Evolutionary conservation across 768 basidiomycete species (phyloP).

Genomic region (Steccherinum ochraceum): DNA sequence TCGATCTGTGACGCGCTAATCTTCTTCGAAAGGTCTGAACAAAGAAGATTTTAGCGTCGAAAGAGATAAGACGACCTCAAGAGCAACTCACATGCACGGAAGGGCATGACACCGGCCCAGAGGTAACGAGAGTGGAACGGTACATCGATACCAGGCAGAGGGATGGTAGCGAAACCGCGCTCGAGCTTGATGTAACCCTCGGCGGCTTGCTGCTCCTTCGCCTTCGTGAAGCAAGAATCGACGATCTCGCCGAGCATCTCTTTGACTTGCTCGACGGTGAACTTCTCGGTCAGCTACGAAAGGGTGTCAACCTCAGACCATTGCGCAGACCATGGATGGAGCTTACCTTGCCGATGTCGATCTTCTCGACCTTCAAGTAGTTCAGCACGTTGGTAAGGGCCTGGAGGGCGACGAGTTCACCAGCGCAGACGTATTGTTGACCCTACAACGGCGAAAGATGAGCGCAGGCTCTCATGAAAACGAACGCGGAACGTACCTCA

Average conservation of each 20-base stretch:
- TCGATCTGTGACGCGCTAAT: constrained; percentile 88
- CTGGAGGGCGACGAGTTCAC: constrained; percentile 89
- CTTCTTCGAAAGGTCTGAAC: constrained; percentile 90
- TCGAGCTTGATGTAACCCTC: constrained; percentile 93
- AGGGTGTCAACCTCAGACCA: constrained; percentile 1
- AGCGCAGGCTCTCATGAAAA: too few relatives aligned
- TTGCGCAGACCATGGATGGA: too few relatives aligned
- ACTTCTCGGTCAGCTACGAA: constrained; percentile 75
- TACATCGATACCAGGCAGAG: constrained; percentile 94
- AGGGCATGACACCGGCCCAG: constrained; percentile 97
- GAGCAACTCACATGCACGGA: constrained; percentile 81
- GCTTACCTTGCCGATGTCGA: constrained; percentile 80
- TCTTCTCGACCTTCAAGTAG: constrained; percentile 93
- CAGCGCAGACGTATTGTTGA: constrained; percentile 99
- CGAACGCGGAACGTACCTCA: constrained; percentile 50
- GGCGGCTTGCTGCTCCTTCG: constrained; percentile 68
- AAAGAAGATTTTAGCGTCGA: constrained; percentile 2
- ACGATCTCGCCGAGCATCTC: constrained; percentile 94
- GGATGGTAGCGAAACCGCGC: constrained; percentile 94
- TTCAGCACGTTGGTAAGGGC: constrained; percentile 95
- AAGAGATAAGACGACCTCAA: constrained; percentile 3
- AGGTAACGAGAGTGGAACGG: constrained; percentile 99
- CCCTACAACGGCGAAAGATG: too few relatives aligned
- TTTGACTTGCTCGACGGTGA: constrained; percentile 88
- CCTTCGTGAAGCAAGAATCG: constrained; percentile 69